Evolutionary conservation across 805 yeast genomes (phyloP), one percentile per base, ranked within the genome.

Genomic region (Cyberlindnera mycetangii): DNA sequence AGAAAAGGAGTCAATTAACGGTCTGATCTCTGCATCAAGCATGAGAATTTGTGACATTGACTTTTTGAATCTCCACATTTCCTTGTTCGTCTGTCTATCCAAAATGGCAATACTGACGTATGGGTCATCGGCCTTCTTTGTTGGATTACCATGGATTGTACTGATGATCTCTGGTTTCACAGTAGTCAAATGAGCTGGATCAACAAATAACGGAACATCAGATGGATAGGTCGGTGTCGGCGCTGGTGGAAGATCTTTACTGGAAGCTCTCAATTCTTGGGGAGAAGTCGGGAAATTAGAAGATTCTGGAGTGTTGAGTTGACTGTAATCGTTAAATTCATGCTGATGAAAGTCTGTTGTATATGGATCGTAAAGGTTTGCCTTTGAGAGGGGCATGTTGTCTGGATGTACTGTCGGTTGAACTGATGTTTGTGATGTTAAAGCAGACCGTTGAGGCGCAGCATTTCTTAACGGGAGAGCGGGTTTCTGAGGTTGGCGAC

Each of bases 21-120:
- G 59, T 50, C 89, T 70, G 10, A 88, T 67, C 32, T 73, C 77
- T 18, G 66, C 62, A 62, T 89, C 95, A 49, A 90, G 71, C 9
- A 72, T 69, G 6, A 69, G 50, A n/a, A 92, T 66, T 53, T 82
- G 83, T 1, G 76, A 66, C 47, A 80, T 75, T 2, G 79, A 63
- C 56, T 89, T 89, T 33, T 79, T 69, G 42, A 88, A 79, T 53
- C 81, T 73, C 84, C 95, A 90, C 70, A 86, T 75, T 54, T 82
- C 88, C 48, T 80, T 80, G 32, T 71, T 68, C 2, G 81, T 65
- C 19, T 72, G 79, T 27, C 81, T 74, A 52, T 85, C 92, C 37
- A 74, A 67, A 5, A 85, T 79, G 15, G 83, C 74, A 42, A 90
- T 72, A 1, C 85, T 70, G 18, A 85, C 71, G 22, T 66, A 65